Evolutionary conservation across 23 red algal genomes (phyloP).

Genomic region (Gracilaria vermiculophylla): DNA sequence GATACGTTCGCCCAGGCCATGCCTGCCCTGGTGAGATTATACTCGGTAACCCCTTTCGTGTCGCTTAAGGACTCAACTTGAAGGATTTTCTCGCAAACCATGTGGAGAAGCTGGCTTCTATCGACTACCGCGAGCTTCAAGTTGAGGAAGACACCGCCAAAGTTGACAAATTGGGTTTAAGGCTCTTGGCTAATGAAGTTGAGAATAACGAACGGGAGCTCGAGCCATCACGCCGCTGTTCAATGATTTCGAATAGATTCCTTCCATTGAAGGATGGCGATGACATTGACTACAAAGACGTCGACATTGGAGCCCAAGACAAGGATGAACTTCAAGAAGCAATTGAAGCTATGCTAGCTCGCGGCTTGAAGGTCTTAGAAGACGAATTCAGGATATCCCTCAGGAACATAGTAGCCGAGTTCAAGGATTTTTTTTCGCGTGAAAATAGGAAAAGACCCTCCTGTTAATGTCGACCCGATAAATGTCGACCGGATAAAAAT

Average conservation of each 20-base stretch:
- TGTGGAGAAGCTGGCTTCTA: too few species aligned
- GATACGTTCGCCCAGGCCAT: too few species aligned
- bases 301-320: constrained; percentile 16
- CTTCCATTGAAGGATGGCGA: constrained; percentile 39
- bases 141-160: background rate
- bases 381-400: too few species aligned
- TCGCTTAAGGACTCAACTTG: too few species aligned
- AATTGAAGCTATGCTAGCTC: too few species aligned
- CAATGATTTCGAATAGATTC: constrained; percentile 4
- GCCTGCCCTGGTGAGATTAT: too few species aligned
- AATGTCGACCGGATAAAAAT: too few species aligned
- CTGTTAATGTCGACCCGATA: constrained; percentile 6
- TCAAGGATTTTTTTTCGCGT: background rate
- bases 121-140: background rate
- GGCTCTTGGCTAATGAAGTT: constrained; percentile 6
- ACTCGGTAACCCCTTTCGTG: too few species aligned
- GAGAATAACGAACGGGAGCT: background rate
- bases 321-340: background rate
- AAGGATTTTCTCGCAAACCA: too few species aligned
- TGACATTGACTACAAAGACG: constrained; percentile 26
- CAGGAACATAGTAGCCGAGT: background rate
- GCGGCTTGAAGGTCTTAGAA: too few species aligned
- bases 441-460: constrained; percentile 3
- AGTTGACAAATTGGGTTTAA: constrained; percentile 29
- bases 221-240: background rate